phyloP scores from a whole-genome alignment of 2,329 filamentous ascomycete species.

The Cladophialophora yegresii region DNA sequence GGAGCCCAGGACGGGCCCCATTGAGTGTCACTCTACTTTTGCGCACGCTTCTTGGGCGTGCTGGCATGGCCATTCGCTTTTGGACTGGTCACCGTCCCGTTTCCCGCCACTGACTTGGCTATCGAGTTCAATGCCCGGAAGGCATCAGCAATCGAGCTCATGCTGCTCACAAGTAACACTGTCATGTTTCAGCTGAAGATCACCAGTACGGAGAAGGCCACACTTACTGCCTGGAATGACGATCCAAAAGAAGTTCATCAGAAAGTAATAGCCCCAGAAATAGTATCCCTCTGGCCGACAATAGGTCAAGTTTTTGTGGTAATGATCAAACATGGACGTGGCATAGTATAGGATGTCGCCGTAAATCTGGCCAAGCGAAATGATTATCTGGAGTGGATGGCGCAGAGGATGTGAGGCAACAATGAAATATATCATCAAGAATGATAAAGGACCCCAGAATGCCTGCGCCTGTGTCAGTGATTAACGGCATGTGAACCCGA shows the following conservation, averaged over 20 bases:
- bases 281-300: constrained; percentile 64
- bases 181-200: constrained; percentile 11
- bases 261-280: constrained; percentile 67
- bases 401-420: constrained; percentile 57
- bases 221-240: constrained; percentile 59
- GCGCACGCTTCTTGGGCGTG: constrained; percentile 17
- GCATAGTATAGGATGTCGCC: constrained; percentile 66
- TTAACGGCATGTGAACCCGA: background rate
- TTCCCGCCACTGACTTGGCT: constrained; percentile 34
- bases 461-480: constrained; percentile 43
- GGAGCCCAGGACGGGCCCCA: background rate
- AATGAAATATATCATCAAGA: constrained; percentile 58
- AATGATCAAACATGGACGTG: constrained; percentile 63
- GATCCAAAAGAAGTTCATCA: constrained; percentile 69
- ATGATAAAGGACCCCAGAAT: constrained; percentile 64
- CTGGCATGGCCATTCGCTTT: constrained; percentile 29
- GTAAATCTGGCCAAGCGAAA: constrained; percentile 65
- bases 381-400: constrained; percentile 61
- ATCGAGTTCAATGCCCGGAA: constrained; percentile 42
- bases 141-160: constrained; percentile 42
- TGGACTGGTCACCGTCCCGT: constrained; percentile 36
- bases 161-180: constrained; percentile 45
- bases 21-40: constrained; percentile 4
- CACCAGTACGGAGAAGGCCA: background rate
- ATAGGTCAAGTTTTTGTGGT: constrained; percentile 56